Percentiles rank a stretch among this genome's conserved stretches.
Conservation (phyloP, 2,329 filamentous ascomycete genomes). For the Cladosporium sp. region DNA sequence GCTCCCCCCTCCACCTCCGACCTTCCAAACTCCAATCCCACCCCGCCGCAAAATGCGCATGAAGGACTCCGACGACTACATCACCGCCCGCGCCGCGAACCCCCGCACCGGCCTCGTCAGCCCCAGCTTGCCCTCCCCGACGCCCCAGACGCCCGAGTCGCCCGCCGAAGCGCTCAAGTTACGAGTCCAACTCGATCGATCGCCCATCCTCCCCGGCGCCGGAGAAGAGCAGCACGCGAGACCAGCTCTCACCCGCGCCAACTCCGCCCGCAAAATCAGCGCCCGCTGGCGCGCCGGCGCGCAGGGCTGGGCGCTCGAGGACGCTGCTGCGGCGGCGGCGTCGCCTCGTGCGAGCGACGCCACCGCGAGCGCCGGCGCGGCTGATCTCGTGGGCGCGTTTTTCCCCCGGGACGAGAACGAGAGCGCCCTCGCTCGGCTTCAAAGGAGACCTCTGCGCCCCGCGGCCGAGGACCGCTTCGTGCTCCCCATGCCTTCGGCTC, state of each 20-base stretch:
- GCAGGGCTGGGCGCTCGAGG: slow-evolving; percentile 18
- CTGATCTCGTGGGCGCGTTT: neutral
- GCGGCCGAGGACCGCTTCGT: slow-evolving; percentile 25
- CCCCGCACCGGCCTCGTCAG: slow-evolving; percentile 30
- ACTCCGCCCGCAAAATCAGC: slow-evolving; percentile 24
- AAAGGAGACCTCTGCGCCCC: neutral
- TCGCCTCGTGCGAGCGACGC: slow-evolving; percentile 14
- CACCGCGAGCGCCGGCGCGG: slow-evolving; percentile 9
- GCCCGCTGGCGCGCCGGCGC: slow-evolving; percentile 14
- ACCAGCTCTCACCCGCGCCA: slow-evolving; percentile 13
- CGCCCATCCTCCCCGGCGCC: slow-evolving; percentile 16
- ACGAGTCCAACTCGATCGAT: neutral
- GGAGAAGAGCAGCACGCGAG: too few species aligned
- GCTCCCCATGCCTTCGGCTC: slow-evolving; percentile 30
- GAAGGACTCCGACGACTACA: slow-evolving; percentile 32
- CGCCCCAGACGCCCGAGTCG: slow-evolving; percentile 22
- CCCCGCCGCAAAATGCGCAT: slow-evolving; percentile 23
- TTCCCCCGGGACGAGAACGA: neutral
- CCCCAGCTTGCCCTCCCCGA: slow-evolving; percentile 22
- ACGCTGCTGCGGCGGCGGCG: slow-evolving; percentile 9
- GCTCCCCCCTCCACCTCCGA: neutral
- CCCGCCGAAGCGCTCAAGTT: slow-evolving; percentile 25
- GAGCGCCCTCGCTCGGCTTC: neutral
- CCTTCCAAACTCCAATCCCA: neutral
- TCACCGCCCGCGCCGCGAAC: slow-evolving; percentile 30